Evolutionary conservation across 2,329 filamentous ascomycete species (phyloP).

Genomic region (Atkinsonella texensis): DNA sequence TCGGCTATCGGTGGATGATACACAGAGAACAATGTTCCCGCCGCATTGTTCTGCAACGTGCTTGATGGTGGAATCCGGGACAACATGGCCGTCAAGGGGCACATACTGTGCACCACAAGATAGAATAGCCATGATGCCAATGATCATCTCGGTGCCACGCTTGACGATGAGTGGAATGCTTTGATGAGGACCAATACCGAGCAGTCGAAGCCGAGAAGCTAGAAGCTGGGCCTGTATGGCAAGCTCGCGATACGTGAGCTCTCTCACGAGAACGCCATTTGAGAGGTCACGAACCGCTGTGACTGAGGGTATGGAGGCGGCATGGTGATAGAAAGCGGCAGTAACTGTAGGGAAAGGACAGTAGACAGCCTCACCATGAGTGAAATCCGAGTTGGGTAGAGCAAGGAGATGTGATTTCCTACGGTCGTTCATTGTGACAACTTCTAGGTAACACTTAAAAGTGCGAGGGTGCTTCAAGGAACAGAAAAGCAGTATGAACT

Average conservation of each 20-base stretch:
- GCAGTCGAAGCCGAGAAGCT: conserved; percentile 24
- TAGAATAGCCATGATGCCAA: conserved; percentile 43
- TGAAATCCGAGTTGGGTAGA: conserved; percentile 7
- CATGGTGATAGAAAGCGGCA: conserved; percentile 26
- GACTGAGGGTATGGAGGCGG: conserved; percentile 21
- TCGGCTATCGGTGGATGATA: conserved; percentile 25
- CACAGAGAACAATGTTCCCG: conserved; percentile 33
- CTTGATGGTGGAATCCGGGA: conserved; percentile 33
- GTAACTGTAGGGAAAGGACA: conserved; percentile 27
- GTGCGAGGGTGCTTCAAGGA: neutral
- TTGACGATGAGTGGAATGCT: conserved; percentile 43
- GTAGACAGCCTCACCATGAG: conserved; percentile 9
- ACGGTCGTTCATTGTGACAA: conserved; percentile 7
- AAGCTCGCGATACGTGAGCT: conserved; percentile 34
- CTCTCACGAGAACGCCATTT: conserved; percentile 11
- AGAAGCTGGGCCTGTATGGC: conserved; percentile 29
- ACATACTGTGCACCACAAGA: conserved; percentile 48
- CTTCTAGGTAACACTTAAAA: conserved; percentile 2
- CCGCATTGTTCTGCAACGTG: conserved; percentile 37
- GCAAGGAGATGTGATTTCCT: conserved; percentile 5
- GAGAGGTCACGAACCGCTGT: conserved; percentile 28
- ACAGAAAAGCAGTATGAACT: conserved; percentile 4
- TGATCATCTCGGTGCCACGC: conserved; percentile 43
- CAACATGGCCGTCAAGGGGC: conserved; percentile 44
- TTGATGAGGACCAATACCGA: conserved; percentile 31